Evolutionary conservation across 2,329 filamentous ascomycete genomes (phyloP).

Genomic region (Colletotrichum lindemuthianum): DNA sequence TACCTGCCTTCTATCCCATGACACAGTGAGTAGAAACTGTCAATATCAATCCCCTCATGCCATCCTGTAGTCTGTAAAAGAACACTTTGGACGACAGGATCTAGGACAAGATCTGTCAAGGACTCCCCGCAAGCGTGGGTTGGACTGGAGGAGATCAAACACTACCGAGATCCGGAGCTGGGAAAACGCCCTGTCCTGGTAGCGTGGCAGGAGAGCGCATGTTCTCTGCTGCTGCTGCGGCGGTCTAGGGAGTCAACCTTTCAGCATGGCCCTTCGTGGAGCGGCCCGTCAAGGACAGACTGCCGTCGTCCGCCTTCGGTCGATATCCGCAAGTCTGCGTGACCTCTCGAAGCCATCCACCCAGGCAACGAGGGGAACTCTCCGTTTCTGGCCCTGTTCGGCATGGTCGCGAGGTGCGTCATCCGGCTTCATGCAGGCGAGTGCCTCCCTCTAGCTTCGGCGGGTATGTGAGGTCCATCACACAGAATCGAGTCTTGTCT

Average conservation of each 20-base stretch:
- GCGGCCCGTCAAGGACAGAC: conserved; percentile 28
- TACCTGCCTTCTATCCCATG: conserved; percentile 10
- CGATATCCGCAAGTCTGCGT: conserved; percentile 29
- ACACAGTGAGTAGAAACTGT: too few species aligned
- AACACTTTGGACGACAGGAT: neutral
- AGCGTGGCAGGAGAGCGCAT: neutral
- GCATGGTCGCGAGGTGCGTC: conserved; percentile 29
- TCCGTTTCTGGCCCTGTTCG: conserved; percentile 13
- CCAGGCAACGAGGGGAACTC: conserved; percentile 4
- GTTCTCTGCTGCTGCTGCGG: conserved; percentile 7
- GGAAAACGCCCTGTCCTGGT: neutral
- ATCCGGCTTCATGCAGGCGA: conserved; percentile 35
- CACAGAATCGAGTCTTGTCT: conserved; percentile 23
- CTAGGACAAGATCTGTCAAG: neutral
- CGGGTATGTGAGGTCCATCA: conserved; percentile 38
- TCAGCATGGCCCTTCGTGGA: conserved; percentile 22
- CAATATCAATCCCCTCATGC: too few species aligned
- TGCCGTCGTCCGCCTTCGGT: conserved; percentile 33
- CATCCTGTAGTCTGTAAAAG: neutral
- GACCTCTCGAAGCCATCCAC: conserved; percentile 21
- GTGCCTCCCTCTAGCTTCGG: conserved; percentile 33
- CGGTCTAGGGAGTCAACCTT: conserved; percentile 10
- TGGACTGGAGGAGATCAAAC: conserved; percentile 32
- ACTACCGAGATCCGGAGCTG: conserved; percentile 33
- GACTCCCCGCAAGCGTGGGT: conserved; percentile 3